Evolutionary conservation across 2,329 filamentous ascomycete species (phyloP).

Genomic region (Penicillium sp.): DNA sequence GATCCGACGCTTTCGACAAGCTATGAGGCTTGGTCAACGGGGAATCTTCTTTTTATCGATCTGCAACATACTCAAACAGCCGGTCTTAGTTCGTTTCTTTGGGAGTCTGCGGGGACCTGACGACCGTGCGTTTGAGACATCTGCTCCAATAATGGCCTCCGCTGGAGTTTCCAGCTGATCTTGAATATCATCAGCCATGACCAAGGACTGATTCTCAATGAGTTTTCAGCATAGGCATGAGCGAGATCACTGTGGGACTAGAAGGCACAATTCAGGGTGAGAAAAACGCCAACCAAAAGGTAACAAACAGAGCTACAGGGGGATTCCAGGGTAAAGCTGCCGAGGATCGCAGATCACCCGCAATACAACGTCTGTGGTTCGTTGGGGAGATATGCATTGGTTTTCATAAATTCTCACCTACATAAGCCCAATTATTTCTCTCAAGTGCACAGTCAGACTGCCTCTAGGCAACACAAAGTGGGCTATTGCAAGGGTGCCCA

Average conservation of each 20-base stretch:
- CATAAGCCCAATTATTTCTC: background rate
- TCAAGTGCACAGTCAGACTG: background rate
- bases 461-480: background rate
- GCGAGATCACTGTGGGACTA: constrained; percentile 5
- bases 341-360: constrained; percentile 9
- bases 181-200: constrained; percentile 1
- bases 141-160: background rate
- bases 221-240: background rate
- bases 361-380: background rate
- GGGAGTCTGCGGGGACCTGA: constrained; percentile 31
- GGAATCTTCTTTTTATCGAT: background rate
- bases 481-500: background rate
- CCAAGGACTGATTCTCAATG: background rate
- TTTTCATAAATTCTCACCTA: background rate
- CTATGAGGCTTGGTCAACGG: constrained; percentile 45
- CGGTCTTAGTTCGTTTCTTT: constrained; percentile 82
- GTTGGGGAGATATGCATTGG: background rate
- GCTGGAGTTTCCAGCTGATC: background rate
- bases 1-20: constrained; percentile 90
- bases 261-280: background rate
- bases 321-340: constrained; percentile 6
- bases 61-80: constrained; percentile 72
- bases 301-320: background rate
- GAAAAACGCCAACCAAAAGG: background rate
- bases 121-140: constrained; percentile 19